phyloP scores from a whole-genome alignment of 2,329 filamentous ascomycete genomes.

The Leptoxyphium fumago region DNA sequence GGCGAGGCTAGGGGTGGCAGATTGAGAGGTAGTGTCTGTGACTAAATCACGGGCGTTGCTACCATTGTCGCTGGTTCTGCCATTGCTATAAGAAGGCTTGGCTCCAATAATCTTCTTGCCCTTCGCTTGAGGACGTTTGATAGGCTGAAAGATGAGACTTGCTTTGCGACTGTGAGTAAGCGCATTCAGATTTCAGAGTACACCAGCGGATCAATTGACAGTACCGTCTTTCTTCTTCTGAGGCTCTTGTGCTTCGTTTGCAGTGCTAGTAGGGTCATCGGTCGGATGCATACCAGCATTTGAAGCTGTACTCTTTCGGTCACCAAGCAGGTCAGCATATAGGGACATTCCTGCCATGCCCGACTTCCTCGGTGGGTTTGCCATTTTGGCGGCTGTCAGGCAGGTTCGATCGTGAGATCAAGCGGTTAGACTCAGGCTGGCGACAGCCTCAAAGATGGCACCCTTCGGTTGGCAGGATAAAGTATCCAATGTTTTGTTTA shows the following conservation, averaged over 20 bases:
- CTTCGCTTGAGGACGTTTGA: slow-evolving; percentile 58
- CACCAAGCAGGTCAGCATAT: slow-evolving; percentile 70
- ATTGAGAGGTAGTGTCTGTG: too few relatives aligned
- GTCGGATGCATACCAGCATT: slow-evolving; percentile 63
- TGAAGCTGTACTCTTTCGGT: slow-evolving; percentile 40
- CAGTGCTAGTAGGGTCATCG: slow-evolving; percentile 53
- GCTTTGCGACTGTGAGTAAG: slow-evolving; percentile 36
- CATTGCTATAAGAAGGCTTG: slow-evolving; percentile 29
- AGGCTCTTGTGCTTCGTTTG: slow-evolving; percentile 32
- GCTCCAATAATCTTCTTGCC: slow-evolving; percentile 42
- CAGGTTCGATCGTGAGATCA: too few relatives aligned
- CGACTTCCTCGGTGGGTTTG: background rate
- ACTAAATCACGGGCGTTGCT: background rate
- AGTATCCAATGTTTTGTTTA: too few relatives aligned
- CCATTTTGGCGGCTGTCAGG: background rate
- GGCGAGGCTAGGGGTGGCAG: slow-evolving; percentile 8
- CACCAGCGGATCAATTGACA: slow-evolving; percentile 18
- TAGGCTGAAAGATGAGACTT: slow-evolving; percentile 74
- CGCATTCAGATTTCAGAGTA: slow-evolving; percentile 23
- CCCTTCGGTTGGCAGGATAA: too few relatives aligned
- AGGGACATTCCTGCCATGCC: slow-evolving; percentile 46
- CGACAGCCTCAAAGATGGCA: too few relatives aligned
- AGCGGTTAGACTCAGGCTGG: too few relatives aligned
- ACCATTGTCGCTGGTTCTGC: background rate
- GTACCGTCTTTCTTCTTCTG: slow-evolving; percentile 49